A percentile compares a stretch with the other conserved stretches of the same genome.
Conservation (phyloP, 164 flowering plant species). For the Vitis labrusca region DNA sequence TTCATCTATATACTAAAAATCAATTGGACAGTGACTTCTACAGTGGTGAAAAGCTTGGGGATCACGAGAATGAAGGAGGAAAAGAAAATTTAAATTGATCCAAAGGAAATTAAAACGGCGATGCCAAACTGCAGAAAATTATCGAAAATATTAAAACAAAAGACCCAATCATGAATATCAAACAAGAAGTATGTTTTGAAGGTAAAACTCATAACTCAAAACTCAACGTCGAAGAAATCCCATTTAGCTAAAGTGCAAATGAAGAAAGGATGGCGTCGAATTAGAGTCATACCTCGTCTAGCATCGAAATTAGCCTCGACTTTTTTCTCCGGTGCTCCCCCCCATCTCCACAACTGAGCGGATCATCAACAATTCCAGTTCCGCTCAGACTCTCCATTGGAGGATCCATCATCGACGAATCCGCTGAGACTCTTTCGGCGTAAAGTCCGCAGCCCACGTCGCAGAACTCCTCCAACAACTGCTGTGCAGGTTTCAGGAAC, state of each 20-base stretch:
- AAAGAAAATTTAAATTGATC: slow-evolving; percentile 1
- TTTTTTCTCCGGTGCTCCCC: slow-evolving; percentile 44
- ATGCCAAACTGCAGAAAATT: background rate
- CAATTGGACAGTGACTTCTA: slow-evolving; percentile 4
- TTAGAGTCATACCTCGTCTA: slow-evolving; percentile 57
- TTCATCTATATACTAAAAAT: slow-evolving; percentile 3
- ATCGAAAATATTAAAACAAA: background rate
- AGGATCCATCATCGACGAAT: slow-evolving; percentile 32
- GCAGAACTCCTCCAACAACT: slow-evolving; percentile 72
- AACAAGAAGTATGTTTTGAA: background rate
- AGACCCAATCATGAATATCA: background rate
- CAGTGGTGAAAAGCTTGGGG: background rate
- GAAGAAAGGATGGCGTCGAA: background rate
- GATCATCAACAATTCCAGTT: slow-evolving; percentile 18
- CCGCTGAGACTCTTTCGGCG: slow-evolving; percentile 23
- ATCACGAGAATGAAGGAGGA: background rate
- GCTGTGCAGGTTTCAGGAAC: slow-evolving; percentile 83
- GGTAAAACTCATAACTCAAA: background rate
- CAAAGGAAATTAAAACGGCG: background rate
- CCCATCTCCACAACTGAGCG: slow-evolving; percentile 23
- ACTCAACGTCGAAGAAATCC: background rate
- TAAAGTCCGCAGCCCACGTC: slow-evolving; percentile 43
- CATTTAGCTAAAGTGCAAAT: background rate
- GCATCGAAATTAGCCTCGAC: slow-evolving; percentile 64
- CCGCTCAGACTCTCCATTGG: slow-evolving; percentile 23